A percentile compares a stretch with the other conserved stretches of the same genome.
Conservation (phyloP, 2,329 filamentous ascomycete species). For the Clonostachys chloroleuca region DNA sequence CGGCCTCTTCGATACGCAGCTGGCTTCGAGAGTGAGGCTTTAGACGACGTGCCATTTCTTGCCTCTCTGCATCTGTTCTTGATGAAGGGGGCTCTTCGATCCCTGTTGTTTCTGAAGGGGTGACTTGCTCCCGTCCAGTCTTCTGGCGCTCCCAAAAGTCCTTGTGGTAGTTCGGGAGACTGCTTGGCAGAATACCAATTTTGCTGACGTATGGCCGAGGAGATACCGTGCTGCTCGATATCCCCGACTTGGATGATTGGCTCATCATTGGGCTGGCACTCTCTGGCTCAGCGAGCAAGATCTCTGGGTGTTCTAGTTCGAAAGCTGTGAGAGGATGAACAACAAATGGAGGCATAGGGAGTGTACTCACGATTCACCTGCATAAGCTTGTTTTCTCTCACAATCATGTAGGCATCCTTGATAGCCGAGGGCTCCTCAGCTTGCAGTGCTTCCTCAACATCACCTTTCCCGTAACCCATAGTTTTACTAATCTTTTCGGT, state of each 20-base stretch:
- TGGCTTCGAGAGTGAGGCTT: slow-evolving; percentile 80
- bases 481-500: slow-evolving; percentile 95
- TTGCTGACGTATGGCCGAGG: slow-evolving; percentile 68
- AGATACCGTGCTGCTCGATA: slow-evolving; percentile 41
- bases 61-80: slow-evolving; percentile 69
- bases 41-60: slow-evolving; percentile 73
- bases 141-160: slow-evolving; percentile 78
- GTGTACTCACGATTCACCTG: slow-evolving; percentile 76
- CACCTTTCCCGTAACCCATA: slow-evolving; percentile 93
- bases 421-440: slow-evolving; percentile 94
- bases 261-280: slow-evolving; percentile 46
- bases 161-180: slow-evolving; percentile 83
- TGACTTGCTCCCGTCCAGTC: slow-evolving; percentile 40
- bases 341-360: too few relatives aligned
- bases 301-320: slow-evolving; percentile 24
- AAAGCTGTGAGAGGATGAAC: slow-evolving; percentile 1
- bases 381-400: slow-evolving; percentile 97
- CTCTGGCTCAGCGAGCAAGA: slow-evolving; percentile 25
- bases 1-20: slow-evolving; percentile 61
- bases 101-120: slow-evolving; percentile 34
- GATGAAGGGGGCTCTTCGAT: slow-evolving; percentile 43
- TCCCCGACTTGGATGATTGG: slow-evolving; percentile 50
- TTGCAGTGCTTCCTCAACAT: slow-evolving; percentile 90
- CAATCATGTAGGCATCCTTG: slow-evolving; percentile 98
- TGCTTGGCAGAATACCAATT: slow-evolving; percentile 87